Evolutionary conservation across 1,284 basidiomycete genomes (phyloP).

Genomic region (Cryptococcus hybrid): DNA sequence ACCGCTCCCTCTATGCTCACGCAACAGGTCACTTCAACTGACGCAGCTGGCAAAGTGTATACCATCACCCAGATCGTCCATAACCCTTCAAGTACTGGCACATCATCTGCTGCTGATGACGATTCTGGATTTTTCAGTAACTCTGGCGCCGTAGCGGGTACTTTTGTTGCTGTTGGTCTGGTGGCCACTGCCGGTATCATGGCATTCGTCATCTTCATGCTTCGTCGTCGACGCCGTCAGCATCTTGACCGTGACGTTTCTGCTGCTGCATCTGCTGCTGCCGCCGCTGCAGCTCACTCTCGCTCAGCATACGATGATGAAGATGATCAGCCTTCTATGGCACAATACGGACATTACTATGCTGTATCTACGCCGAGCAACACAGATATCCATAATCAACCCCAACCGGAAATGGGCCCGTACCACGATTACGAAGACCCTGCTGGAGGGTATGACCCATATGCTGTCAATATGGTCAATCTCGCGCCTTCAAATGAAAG

Average conservation of each 20-base stretch:
- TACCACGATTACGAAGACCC: constrained; percentile 46
- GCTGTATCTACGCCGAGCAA: constrained; percentile 25
- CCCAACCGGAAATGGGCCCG: constrained; percentile 24
- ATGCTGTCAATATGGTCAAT: constrained; percentile 35
- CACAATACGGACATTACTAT: constrained; percentile 48
- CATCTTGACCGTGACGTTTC: constrained; percentile 50
- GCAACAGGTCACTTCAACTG: constrained; percentile 17
- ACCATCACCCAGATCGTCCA: constrained; percentile 43
- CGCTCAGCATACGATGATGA: constrained; percentile 48
- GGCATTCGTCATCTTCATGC: constrained; percentile 45
- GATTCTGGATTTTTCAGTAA: constrained; percentile 47
- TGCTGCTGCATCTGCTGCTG: constrained; percentile 47
- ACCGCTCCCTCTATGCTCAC: constrained; percentile 27
- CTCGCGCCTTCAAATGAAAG: constrained; percentile 18
- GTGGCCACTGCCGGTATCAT: constrained; percentile 43
- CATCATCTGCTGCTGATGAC: constrained; percentile 12
- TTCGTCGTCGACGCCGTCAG: constrained; percentile 46
- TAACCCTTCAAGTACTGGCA: constrained; percentile 29
- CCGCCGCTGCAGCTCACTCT: constrained; percentile 41
- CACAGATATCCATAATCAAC: constrained; percentile 28
- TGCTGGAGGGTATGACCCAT: constrained; percentile 44
- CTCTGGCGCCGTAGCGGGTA: constrained; percentile 50
- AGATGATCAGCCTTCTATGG: constrained; percentile 41
- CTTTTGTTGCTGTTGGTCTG: constrained; percentile 51
- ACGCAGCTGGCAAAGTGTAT: constrained; percentile 21